phyloP scores from a whole-genome alignment of 441 rosid species.

The Erodium moschatum region DNA sequence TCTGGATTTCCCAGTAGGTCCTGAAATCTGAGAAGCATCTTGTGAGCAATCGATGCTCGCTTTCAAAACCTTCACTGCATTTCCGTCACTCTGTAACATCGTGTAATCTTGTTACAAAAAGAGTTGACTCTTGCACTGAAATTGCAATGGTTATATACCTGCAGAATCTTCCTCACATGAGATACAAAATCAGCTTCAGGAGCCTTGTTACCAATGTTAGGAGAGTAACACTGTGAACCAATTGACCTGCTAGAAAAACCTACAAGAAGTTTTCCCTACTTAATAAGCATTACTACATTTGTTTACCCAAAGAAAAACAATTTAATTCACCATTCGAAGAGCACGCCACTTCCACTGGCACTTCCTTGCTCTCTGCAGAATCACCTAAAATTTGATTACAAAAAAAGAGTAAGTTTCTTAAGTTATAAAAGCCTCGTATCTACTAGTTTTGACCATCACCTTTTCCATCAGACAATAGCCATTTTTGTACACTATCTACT shows the following conservation, averaged over 20 bases:
- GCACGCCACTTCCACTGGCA: slow-evolving; percentile 19
- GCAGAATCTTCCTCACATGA: slow-evolving; percentile 23
- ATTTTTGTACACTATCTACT: slow-evolving; percentile 44
- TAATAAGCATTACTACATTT: slow-evolving; percentile 16
- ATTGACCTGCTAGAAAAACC: slow-evolving; percentile 30
- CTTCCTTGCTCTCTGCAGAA: slow-evolving; percentile 23
- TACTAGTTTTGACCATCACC: slow-evolving; percentile 36
- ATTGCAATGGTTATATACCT: slow-evolving; percentile 23
- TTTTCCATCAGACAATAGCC: slow-evolving; percentile 39
- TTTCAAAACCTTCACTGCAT: slow-evolving; percentile 21
- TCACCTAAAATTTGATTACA: slow-evolving; percentile 28
- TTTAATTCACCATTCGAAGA: slow-evolving; percentile 23
- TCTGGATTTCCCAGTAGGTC: slow-evolving; percentile 65
- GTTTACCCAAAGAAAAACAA: slow-evolving; percentile 8
- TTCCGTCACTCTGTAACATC: slow-evolving; percentile 32
- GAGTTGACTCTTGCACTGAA: slow-evolving; percentile 28
- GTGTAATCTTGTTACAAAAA: slow-evolving; percentile 20
- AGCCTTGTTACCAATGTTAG: slow-evolving; percentile 25
- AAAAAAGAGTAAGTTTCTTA: slow-evolving; percentile 13
- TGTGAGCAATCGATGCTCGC: slow-evolving; percentile 27
- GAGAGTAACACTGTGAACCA: slow-evolving; percentile 28
- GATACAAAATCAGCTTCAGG: slow-evolving; percentile 28
- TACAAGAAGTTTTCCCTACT: slow-evolving; percentile 22
- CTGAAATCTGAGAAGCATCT: slow-evolving; percentile 85
- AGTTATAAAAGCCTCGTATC: neutral